Percentiles rank a stretch among this genome's conserved stretches.
Evolutionary conservation across 2,329 filamentous ascomycete genomes (phyloP).

Genomic region (Pseudogymnoascus sp.): DNA sequence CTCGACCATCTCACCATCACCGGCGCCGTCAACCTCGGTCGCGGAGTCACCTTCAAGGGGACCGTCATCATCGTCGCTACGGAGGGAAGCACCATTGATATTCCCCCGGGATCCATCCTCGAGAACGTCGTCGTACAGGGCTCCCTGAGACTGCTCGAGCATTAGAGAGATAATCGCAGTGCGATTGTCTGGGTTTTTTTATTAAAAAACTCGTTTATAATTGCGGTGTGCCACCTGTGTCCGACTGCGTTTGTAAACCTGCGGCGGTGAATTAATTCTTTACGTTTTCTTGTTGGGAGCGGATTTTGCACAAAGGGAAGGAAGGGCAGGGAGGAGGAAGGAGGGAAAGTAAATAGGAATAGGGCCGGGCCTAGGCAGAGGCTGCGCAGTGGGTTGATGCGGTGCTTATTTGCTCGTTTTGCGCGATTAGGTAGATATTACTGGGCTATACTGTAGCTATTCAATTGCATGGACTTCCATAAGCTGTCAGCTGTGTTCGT

Average conservation of each 20-base stretch:
- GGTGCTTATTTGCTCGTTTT: not conserved
- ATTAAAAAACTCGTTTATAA: not conserved
- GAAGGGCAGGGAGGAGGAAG: not conserved
- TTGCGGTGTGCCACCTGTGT: not conserved
- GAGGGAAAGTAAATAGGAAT: not conserved
- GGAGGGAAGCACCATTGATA: conserved; percentile 95
- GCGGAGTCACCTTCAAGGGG: conserved; percentile 92
- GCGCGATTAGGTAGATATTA: conserved; percentile 9
- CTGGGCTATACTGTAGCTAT: conserved; percentile 3
- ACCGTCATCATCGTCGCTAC: conserved; percentile 99
- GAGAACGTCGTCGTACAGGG: conserved; percentile 99
- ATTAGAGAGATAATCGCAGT: conserved; percentile 38
- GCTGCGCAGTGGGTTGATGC: not conserved
- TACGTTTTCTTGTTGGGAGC: not conserved
- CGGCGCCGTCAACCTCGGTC: conserved; percentile 91
- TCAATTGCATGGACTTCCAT: conserved; percentile 1
- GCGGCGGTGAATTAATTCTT: conserved; percentile 1
- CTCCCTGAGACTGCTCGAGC: conserved; percentile 70
- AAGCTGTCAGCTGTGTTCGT: too few relatives aligned
- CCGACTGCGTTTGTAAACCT: not conserved
- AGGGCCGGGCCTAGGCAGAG: not conserved
- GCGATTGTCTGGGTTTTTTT: not conserved
- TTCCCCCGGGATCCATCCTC: conserved; percentile 90
- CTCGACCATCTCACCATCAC: conserved; percentile 96
- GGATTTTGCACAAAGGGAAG: conserved; percentile 1